These are phyloP conservation scores for Noccaea bulbosa DNA, from an alignment of 345 rosid species.

Conservation along the genomic window DNA sequence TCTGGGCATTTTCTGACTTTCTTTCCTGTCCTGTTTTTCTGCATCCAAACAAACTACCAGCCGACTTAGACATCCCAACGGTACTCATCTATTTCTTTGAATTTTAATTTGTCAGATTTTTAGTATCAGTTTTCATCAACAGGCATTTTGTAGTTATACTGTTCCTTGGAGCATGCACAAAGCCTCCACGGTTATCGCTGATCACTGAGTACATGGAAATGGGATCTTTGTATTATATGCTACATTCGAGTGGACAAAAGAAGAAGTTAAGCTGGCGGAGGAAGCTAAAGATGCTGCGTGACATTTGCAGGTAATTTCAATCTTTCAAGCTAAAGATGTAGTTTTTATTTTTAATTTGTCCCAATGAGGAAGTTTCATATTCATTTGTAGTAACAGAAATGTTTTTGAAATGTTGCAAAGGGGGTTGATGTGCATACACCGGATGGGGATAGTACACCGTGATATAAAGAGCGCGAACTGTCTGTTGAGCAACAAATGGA, in stretches of 20 bases:
- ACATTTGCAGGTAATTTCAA: slow-evolving; percentile 83
- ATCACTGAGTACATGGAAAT: slow-evolving; percentile 98
- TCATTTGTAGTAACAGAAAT: not conserved
- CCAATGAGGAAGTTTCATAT: not conserved
- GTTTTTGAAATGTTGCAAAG: slow-evolving; percentile 47
- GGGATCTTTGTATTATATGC: slow-evolving; percentile 88
- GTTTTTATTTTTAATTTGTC: not conserved
- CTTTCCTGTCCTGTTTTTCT: slow-evolving; percentile 35
- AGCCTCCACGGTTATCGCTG: slow-evolving; percentile 90
- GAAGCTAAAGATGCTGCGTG: slow-evolving; percentile 87
- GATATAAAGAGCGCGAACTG: slow-evolving; percentile 91
- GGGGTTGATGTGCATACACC: slow-evolving; percentile 99
- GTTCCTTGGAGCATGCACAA: slow-evolving; percentile 97
- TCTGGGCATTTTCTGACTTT: slow-evolving; percentile 46
- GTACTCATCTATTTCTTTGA: slow-evolving; percentile 50
- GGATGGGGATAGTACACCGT: slow-evolving; percentile 94
- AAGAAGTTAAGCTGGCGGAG: slow-evolving; percentile 86
- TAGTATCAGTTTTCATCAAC: slow-evolving; percentile 28
- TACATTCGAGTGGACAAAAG: slow-evolving; percentile 89
- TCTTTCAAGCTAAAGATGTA: not conserved
- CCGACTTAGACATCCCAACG: slow-evolving; percentile 97
- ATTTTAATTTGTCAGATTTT: slow-evolving; percentile 22
- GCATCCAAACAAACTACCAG: slow-evolving; percentile 54
- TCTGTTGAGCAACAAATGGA: slow-evolving; percentile 85
- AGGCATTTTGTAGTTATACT: slow-evolving; percentile 73